phyloP scores from a whole-genome alignment of 78 protist genomes.

The Cavenderia fasciculata region DNA sequence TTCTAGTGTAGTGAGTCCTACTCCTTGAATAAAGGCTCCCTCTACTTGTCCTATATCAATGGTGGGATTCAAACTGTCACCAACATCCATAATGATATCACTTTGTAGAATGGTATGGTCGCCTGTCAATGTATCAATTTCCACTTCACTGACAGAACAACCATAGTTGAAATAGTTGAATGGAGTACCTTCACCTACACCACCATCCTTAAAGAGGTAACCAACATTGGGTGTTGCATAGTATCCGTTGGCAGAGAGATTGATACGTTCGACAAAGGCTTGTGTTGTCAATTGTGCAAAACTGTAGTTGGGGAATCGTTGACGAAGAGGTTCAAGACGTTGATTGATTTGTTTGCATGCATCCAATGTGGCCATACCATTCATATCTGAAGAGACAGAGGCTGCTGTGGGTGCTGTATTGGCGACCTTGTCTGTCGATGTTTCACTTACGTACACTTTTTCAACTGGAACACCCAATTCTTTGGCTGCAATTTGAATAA shows the following conservation, averaged over 20 bases:
- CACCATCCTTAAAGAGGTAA: constrained; percentile 74
- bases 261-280: constrained; percentile 88
- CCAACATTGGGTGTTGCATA: constrained; percentile 83
- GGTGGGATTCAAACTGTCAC: constrained; percentile 93
- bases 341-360: constrained; percentile 90
- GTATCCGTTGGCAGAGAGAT: constrained; percentile 93
- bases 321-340: constrained; percentile 85
- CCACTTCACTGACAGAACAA: constrained; percentile 91
- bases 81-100: constrained; percentile 97
- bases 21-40: constrained; percentile 95
- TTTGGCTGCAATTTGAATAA: constrained; percentile 87
- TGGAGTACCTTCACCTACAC: constrained; percentile 59
- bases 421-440: constrained; percentile 89
- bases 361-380: constrained; percentile 94
- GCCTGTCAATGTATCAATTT: constrained; percentile 92
- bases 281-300: constrained; percentile 55
- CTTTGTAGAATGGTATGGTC: constrained; percentile 79
- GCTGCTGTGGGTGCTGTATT: constrained; percentile 97
- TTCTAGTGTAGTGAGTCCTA: constrained; percentile 93
- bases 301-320: constrained; percentile 24
- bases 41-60: constrained; percentile 95
- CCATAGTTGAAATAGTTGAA: constrained; percentile 88
- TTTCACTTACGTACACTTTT: constrained; percentile 86
- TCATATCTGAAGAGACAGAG: constrained; percentile 91
- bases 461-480: constrained; percentile 85